phyloP scores from a whole-genome alignment of 805 yeast genomes.

The Brettanomyces nanus region DNA sequence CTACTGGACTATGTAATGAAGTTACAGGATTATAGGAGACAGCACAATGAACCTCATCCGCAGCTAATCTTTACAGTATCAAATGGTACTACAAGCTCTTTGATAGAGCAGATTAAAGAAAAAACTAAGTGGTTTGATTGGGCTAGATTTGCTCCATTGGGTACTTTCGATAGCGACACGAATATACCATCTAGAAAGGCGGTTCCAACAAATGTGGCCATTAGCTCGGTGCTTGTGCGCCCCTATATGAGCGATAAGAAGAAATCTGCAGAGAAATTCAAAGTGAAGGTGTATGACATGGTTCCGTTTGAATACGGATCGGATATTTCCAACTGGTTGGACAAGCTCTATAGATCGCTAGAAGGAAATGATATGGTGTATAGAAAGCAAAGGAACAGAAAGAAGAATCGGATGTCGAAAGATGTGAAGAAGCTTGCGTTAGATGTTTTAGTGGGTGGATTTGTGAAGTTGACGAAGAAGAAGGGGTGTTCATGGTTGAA shows the following conservation, averaged over 20 bases:
- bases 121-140: slow-evolving; percentile 42
- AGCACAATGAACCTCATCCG: slow-evolving; percentile 25
- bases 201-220: slow-evolving; percentile 16
- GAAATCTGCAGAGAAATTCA: slow-evolving; percentile 10
- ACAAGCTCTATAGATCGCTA: slow-evolving; percentile 13
- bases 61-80: slow-evolving; percentile 22
- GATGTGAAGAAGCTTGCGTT: slow-evolving; percentile 16
- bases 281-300: slow-evolving; percentile 20
- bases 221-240: slow-evolving; percentile 17
- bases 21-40: slow-evolving; percentile 24
- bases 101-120: slow-evolving; percentile 43
- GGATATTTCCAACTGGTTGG: slow-evolving; percentile 13
- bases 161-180: slow-evolving; percentile 15
- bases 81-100: slow-evolving; percentile 28
- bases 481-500: slow-evolving; percentile 2
- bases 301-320: slow-evolving; percentile 18
- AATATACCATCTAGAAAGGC: slow-evolving; percentile 16
- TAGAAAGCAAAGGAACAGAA: slow-evolving; percentile 18
- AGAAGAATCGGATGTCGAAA: slow-evolving; percentile 11
- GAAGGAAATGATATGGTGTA: slow-evolving; percentile 17
- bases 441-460: slow-evolving; percentile 18
- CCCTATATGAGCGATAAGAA: slow-evolving; percentile 11
- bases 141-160: slow-evolving; percentile 22
- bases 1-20: slow-evolving; percentile 25
- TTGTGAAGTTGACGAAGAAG: slow-evolving; percentile 16